Evolutionary conservation across 345 rosid genomes (phyloP), one percentile per base, ranked within the genome.

Genomic region (Salix suchowensis): DNA sequence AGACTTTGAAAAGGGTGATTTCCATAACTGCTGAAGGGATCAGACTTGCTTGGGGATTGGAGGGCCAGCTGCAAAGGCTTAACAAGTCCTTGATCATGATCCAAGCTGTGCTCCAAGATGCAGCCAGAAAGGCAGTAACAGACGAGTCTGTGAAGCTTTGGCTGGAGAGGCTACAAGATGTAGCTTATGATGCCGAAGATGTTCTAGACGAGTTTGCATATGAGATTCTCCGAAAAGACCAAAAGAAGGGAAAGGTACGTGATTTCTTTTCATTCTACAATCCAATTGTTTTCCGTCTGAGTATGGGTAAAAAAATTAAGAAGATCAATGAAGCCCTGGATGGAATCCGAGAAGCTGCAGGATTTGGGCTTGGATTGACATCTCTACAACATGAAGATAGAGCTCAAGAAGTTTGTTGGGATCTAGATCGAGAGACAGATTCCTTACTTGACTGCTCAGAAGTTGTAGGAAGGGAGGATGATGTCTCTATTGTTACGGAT

Each of bases 141-240:
- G 34, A 24, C 30, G 67, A 67, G 24, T 10, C 52, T 24, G 55
- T 68, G 4, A 68, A 26, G 14, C 11, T 16, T 36, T 75, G 67
- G 72, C 37, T 75, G 24, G 24, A 46, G 58, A 67, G 54, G 67
- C 72, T 75, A 36, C 19, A 68, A 7, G 39, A 37, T 36, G 72
- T 37, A 7, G 78, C 72, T 67, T 54, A 75, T 39, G 73, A 68
- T 2, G 72, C 67, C 13, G 46, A 42, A 42, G 46, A 42, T 11
- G 14, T 42, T 42, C 46, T 42, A 10, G 46, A 42, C 13, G 65
- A 71, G 12, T 52, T 71, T 12, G 26, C 40, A 10, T 71, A 50
- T 71, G 64, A 52, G 11, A 1, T 28, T 30, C 62, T 50, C 30
- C 15, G 62, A 15, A n/a, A 32, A 52, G n/a, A 71, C 7, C 65